Conservation (phyloP, 2,329 filamentous ascomycete genomes). For the Aspergillus fructus region DNA sequence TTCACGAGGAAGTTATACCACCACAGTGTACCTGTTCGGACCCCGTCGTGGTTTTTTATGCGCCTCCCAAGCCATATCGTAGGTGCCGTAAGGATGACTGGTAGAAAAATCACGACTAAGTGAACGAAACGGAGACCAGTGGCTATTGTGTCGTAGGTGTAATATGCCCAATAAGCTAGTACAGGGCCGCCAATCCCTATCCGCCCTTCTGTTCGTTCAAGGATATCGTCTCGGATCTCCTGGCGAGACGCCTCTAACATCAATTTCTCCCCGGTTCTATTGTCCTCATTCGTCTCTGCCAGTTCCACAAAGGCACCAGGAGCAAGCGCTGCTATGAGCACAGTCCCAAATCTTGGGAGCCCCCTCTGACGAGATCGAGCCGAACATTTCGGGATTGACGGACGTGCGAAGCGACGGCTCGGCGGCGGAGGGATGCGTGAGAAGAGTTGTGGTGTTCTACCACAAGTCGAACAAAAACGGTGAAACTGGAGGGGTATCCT, state of each 20-base stretch:
- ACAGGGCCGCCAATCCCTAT: conserved; percentile 58
- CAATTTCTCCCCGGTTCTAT: conserved; percentile 73
- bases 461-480: conserved; percentile 51
- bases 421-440: conserved; percentile 28
- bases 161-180: conserved; percentile 65
- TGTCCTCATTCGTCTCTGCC: conserved; percentile 51
- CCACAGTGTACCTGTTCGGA: conserved; percentile 81
- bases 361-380: conserved; percentile 19
- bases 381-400: conserved; percentile 24
- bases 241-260: conserved; percentile 81
- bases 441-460: conserved; percentile 35
- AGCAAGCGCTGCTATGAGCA: conserved; percentile 49
- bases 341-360: conserved; percentile 25
- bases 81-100: conserved; percentile 78
- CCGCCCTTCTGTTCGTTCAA: conserved; percentile 61
- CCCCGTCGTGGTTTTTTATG: conserved; percentile 64
- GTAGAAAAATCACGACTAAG: conserved; percentile 83
- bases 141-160: conserved; percentile 70
- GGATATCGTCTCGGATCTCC: conserved; percentile 71
- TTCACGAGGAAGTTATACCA: conserved; percentile 89
- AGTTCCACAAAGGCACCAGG: conserved; percentile 61
- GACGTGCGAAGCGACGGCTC: conserved; percentile 28
- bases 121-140: conserved; percentile 88
- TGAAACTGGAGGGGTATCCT: conserved; percentile 49
- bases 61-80: conserved; percentile 74